Conservation (phyloP, 2,329 filamentous ascomycete genomes). For the Botrytis tulipae region DNA sequence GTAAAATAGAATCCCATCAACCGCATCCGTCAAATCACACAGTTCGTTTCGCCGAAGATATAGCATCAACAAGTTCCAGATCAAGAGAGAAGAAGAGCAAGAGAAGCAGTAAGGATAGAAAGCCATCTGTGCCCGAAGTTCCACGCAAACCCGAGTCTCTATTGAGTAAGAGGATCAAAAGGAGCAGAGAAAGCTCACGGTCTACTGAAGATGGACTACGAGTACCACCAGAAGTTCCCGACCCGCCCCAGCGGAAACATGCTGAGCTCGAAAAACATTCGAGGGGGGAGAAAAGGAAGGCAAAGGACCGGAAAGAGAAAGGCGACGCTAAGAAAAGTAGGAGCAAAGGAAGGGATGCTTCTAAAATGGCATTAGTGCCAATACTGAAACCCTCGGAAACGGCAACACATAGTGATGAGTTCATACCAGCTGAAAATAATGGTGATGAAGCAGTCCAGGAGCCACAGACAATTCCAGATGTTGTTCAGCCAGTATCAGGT, state of each 20-base stretch:
- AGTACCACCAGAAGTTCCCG: neutral
- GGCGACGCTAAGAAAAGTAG: conserved; percentile 22
- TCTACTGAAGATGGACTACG: conserved; percentile 23
- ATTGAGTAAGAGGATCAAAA: neutral
- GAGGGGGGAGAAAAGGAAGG: conserved; percentile 15
- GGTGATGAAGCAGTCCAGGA: neutral
- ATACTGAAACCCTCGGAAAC: neutral
- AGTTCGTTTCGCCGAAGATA: conserved; percentile 5
- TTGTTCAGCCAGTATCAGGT: neutral
- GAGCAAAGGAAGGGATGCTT: conserved; percentile 20
- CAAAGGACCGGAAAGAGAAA: conserved; percentile 23
- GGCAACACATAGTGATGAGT: neutral
- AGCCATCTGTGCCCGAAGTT: neutral
- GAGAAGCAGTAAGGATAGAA: conserved; percentile 14
- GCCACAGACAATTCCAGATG: neutral
- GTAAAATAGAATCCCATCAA: neutral
- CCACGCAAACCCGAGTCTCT: conserved; percentile 3
- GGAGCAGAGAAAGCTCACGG: conserved; percentile 23
- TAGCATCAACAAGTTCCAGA: conserved; percentile 10
- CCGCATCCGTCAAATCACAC: conserved; percentile 2
- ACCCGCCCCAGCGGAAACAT: neutral
- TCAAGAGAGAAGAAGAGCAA: conserved; percentile 17
- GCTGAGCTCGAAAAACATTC: conserved; percentile 4
- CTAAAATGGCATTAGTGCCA: neutral
- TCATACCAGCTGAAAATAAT: neutral